Evolutionary conservation across 805 yeast species (phyloP).

Genomic region (Candida succiphila): DNA sequence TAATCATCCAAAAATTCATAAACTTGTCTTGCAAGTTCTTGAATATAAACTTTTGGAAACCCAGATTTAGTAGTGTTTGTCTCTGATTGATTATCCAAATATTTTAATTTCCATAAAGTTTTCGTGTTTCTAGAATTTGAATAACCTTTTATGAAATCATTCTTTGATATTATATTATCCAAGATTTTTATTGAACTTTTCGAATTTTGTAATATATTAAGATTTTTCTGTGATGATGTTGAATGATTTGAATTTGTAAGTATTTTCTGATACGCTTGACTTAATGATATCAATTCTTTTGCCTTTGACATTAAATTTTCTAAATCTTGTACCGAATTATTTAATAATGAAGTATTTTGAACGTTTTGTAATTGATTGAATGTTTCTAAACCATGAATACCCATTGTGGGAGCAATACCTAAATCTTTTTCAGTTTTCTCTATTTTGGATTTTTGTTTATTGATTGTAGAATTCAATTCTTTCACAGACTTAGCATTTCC

Average conservation of each 20-base stretch:
- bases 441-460: not conserved
- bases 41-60: conserved; percentile 22
- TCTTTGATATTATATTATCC: conserved; percentile 17
- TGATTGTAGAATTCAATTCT: conserved; percentile 1
- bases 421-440: not conserved
- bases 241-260: conserved; percentile 6
- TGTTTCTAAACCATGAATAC: conserved; percentile 63
- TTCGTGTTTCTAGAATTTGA: conserved; percentile 11
- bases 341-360: conserved; percentile 51
- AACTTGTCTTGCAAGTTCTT: conserved; percentile 71
- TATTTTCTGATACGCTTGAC: conserved; percentile 28
- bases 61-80: conserved; percentile 4
- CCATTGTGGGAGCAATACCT: conserved; percentile 27
- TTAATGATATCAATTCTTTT: conserved; percentile 55
- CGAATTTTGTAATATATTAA: conserved; percentile 17
- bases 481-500: conserved; percentile 1
- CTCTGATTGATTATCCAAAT: too few relatives aligned
- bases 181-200: conserved; percentile 18
- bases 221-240: conserved; percentile 9
- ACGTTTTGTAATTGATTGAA: conserved; percentile 42
- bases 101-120: conserved; percentile 12
- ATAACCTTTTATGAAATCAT: conserved; percentile 15
- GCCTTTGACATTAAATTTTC: conserved; percentile 73
- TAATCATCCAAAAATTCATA: conserved; percentile 53
- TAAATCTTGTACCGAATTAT: conserved; percentile 65